Base-by-base conservation (phyloP, 192 early-diverging fungal genomes). In the Cladochytrium replicatum region DNA sequence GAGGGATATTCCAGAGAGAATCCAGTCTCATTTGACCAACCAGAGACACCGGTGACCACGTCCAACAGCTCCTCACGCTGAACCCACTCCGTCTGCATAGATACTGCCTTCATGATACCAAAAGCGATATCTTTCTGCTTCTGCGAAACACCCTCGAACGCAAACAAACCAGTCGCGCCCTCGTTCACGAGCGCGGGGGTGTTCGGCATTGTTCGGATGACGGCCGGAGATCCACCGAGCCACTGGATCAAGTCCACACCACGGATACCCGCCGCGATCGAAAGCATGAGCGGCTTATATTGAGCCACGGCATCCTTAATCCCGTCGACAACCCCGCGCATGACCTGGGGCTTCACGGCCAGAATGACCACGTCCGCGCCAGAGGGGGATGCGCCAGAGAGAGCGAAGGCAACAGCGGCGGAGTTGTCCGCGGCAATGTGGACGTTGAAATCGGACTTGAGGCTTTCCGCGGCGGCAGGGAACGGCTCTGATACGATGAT, bases 131-230 rank as follows among this genome's bases (percentile, higher is more conserved):
- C 32, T 27, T 78, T 75, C 60, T 93, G 88, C 23, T 45, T 48
- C 2, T 57, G 55, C 13, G 70, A 74, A 6, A 90, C 83, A 0
- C 51, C 61, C 1, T 48, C 34, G 13, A 77, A 74, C 0, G 89
- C 89, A 50, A 71, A 93, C 52, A 93, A 57, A 2, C 90, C 93
- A 3, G 87, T 71, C 0, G 93, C 93, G 15, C 93, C 93, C 60
- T 93, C 85, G 34, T 67, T 67, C 0, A 91, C 81, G 5, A 96
- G 62, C 2, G 92, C 82, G 23, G 92, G 92, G n/a, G 92, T 96
- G 54, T 96, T 96, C 54, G 92, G 92, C 92, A 96, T 96, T 44
- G 78, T 81, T 13, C 90, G 58, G 22, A 96, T 86, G 22, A 96
- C 54, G 9, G 77, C 61, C 24, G 74, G 68, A 7, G 28, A 38